Base-by-base conservation (phyloP, 352 stramenopile species). In the Pythium dissimile region DNA sequence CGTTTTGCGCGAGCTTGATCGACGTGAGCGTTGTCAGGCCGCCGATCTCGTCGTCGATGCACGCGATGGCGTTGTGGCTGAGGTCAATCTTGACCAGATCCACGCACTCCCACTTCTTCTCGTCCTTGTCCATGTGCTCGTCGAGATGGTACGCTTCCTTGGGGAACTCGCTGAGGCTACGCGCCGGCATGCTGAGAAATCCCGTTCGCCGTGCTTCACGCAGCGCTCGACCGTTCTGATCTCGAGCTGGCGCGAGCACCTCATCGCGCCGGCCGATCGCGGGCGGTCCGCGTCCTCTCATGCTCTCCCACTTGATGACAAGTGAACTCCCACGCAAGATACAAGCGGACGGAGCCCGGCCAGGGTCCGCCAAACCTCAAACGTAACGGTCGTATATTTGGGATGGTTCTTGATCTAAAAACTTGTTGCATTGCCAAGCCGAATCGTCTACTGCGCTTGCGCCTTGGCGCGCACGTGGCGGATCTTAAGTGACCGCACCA, bases 91-190 rank as follows among this genome's bases (percentile, higher is more conserved):
- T 93, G 35, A 87, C 44, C 34, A 93, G 54, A 54, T 92, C 84
- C 23, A 92, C 77, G 53, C 84, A 93, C 57, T 93, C 84, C 84
- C 84, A 93, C 47, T 80, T 85, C 56, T 92, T 90, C 55, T 93
- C 84, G 21, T 93, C 84, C 67, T 88, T 87, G 31, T 93, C 81
- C 66, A 93, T 72, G 55, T 88, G 80, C 38, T 92, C 79, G 64
- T 89, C 75, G 16, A 93, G 63, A 31, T 84, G 80, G 53, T 82
- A 89, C n/a, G 67, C 84, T 72, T 91, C 67, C n/a, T 53, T 16
- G 5, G 84, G 84, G 39, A 93, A 90, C 41, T 68, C 70, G 21
- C 55, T 78, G 23, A 93, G 53, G 42, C 53, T 71, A 10, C 78
- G 58, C 15, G 79, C 80, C 47, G 84, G 77, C 10, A 93, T 51